Base-by-base conservation (phyloP, 2,329 filamentous ascomycete genomes). In the Xylariaceae sp. region DNA sequence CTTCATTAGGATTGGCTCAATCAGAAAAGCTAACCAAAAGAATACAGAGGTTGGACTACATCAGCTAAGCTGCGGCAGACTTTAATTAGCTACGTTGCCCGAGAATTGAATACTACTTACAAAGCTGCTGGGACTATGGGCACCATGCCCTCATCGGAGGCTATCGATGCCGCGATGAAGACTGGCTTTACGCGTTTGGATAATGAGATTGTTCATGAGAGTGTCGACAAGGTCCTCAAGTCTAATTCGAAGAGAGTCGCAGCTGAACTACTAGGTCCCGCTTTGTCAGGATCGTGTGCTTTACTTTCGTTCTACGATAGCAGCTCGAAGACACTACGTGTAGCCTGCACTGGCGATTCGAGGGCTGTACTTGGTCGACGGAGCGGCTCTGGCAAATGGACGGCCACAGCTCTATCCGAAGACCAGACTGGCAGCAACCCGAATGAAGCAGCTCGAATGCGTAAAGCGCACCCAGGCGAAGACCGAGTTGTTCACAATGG, bases 341-440 rank as follows among this genome's bases (percentile, higher is more conserved):
- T 97, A 10, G 94, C 94, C 9, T 96, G 92, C 71, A 96, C 94
- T 0, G 94, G 94, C 49, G 94, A 99, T 73, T 97, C 92, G n/a
- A 85, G 94, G 36, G 94, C 94, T 13, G 91, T 99, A 2, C 82
- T 99, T 8, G 94, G 94, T 10, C 88, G 92, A 36, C 84, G 90
- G 62, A 85, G 84, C 4, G 71, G 74, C 13, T 91, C 83, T 55
- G 93, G 93, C 50, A 96, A 96, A 73, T 99, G 94, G 94, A 89
- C 86, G 6, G 94, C 93, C 26, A 96, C 87, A 1, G 83, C 93
- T 1, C 81, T 99, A 1, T 97, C 92, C 0, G 87, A 92, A 53
- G 94, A 99, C 67, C 93, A 97, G 76, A 99, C 94, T 1, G 95
- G 95, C 35, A 86, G 85, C 59, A 99, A 92, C 55, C 86, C 88